These are phyloP conservation scores for Aspergillus carbonarius DNA, from an alignment of 2,329 filamentous ascomycete genomes.

Conservation along the genomic window DNA sequence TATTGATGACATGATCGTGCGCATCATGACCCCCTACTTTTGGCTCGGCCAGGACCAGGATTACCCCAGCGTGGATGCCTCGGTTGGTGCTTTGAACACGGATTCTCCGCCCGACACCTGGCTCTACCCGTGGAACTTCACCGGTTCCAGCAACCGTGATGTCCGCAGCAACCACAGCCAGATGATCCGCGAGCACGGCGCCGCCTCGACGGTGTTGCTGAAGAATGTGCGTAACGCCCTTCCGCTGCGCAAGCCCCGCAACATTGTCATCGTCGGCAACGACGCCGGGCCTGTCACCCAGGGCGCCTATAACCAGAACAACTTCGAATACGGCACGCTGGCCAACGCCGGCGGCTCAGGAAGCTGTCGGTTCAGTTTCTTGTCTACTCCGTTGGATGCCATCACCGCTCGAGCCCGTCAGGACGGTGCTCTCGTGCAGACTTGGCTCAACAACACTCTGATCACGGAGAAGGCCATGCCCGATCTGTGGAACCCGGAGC, in stretches of 20 bases:
- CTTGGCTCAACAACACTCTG: slow-evolving; percentile 21
- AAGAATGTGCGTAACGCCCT: slow-evolving; percentile 52
- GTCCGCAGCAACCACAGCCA: slow-evolving; percentile 68
- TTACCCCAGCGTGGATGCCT: slow-evolving; percentile 24
- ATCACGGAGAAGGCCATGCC: slow-evolving; percentile 9
- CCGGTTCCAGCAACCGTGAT: slow-evolving; percentile 39
- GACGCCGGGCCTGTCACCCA: slow-evolving; percentile 43
- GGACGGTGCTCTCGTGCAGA: slow-evolving; percentile 25
- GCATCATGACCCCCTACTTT: slow-evolving; percentile 50
- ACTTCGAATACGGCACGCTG: slow-evolving; percentile 18
- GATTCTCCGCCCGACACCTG: slow-evolving; percentile 14
- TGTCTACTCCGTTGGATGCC: slow-evolving; percentile 30
- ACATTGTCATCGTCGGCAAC: slow-evolving; percentile 53
- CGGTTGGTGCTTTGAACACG: slow-evolving; percentile 29
- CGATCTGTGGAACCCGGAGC: slow-evolving; percentile 28
- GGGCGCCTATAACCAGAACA: slow-evolving; percentile 11
- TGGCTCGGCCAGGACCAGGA: slow-evolving; percentile 44
- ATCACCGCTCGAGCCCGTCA: slow-evolving; percentile 25
- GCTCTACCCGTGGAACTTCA: slow-evolving; percentile 18
- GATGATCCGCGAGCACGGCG: slow-evolving; percentile 70
- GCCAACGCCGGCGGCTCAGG: slow-evolving; percentile 20
- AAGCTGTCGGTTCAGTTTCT: slow-evolving; percentile 22
- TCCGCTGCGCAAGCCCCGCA: slow-evolving; percentile 49
- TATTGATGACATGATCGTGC: slow-evolving; percentile 49
- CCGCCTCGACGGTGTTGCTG: slow-evolving; percentile 72